Conservation (phyloP, 495 filamentous ascomycete genomes). For the Daldinia childiae region DNA sequence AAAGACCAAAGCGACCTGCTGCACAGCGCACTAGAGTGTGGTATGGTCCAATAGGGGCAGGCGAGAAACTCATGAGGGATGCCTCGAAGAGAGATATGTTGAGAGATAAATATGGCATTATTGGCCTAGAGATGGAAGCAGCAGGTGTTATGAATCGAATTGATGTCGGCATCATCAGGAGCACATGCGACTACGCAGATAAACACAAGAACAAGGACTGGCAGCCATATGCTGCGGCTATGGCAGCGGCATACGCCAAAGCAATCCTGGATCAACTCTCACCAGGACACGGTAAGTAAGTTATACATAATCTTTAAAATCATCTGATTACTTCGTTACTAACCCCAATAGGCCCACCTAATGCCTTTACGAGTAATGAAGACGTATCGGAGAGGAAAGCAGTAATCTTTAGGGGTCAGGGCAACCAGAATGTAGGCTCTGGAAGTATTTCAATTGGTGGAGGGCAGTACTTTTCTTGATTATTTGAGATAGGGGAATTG, state of each 20-base stretch:
- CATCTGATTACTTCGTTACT: not conserved
- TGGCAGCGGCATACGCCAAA: not conserved
- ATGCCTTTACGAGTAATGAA: not conserved
- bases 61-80: conserved; percentile 44
- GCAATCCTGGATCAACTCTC: not conserved
- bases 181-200: not conserved
- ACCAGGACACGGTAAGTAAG: not conserved
- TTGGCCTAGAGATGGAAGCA: not conserved
- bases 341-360: not conserved
- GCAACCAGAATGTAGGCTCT: not conserved
- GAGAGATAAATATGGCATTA: not conserved
- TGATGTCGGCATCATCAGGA: not conserved
- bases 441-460: not conserved
- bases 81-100: conserved; percentile 22
- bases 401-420: not conserved
- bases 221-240: not conserved
- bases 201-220: not conserved
- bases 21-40: conserved; percentile 38
- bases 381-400: not conserved
- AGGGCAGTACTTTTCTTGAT: not conserved
- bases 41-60: conserved; percentile 48
- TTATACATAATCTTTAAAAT: not conserved
- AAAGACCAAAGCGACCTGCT: not conserved
- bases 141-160: not conserved
- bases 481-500: not conserved